Base-by-base conservation (phyloP, 345 rosid species). In the Pugionium cornutum region DNA sequence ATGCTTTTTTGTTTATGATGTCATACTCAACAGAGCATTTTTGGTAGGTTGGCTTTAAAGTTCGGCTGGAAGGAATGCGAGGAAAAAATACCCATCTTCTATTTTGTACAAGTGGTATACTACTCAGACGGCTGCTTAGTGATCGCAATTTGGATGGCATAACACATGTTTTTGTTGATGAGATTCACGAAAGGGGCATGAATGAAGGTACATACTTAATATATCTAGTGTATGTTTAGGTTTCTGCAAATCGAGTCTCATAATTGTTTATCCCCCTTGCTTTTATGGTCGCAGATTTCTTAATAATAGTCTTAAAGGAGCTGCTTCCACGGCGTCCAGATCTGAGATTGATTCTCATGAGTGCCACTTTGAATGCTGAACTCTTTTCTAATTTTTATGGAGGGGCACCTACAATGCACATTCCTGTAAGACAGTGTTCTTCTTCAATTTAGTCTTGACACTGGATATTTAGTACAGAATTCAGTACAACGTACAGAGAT, bases 121-220 rank as follows among this genome's bases (percentile, higher is more conserved):
- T 94, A 70, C 92, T 94, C 58, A 82, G 99, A 53, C 78, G 99
- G 64, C 73, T 94, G 54, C 83, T 94, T 27, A 87, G 91, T 75
- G 97, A 94, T 75, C 91, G 81, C 69, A 90, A 85, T 78, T 81
- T 94, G 86, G 70, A 73, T 79, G 99, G 99, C 29, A 60, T 91
- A 66, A 94, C 96, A 50, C 99, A 94, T 82, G 99, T 94, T 71
- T 88, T 94, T 67, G 99, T 94, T 51, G 99, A 94, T 71, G 99
- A 94, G 76, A 94, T 94, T 81, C 99, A 94, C 66, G 99, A 94
- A 74, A 78, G 99, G 62, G 99, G 99, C 79, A 94, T 94, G 99
- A 94, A 94, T 75, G 99, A 94, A 90, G 99, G 99, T 90, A 78
- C 68, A 31, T 10, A 62, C 55, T 63, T 35, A 41, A 62, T 39